These are phyloP conservation scores for Sphaerulina populicola DNA, from an alignment of 2,329 filamentous ascomycete genomes.

Conservation along the genomic window DNA sequence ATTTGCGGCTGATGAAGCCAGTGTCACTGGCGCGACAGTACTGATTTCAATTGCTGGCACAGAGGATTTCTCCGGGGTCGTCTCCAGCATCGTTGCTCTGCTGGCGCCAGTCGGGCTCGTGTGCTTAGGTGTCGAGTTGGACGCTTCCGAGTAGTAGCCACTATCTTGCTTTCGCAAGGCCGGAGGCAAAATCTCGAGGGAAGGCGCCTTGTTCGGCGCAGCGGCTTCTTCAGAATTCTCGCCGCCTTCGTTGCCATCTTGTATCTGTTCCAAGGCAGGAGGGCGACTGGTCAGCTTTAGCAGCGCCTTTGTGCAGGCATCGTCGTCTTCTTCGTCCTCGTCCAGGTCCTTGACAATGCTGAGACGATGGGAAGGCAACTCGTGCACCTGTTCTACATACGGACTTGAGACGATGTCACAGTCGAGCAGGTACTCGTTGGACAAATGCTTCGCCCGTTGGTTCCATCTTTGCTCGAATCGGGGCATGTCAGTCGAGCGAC, in stretches of 20 bases:
- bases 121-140: slow-evolving; percentile 4
- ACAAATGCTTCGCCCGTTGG: slow-evolving; percentile 22
- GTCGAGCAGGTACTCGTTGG: slow-evolving; percentile 22
- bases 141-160: slow-evolving; percentile 31
- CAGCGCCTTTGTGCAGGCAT: slow-evolving; percentile 24
- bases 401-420: slow-evolving; percentile 23
- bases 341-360: slow-evolving; percentile 26
- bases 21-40: not conserved
- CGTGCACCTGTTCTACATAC: slow-evolving; percentile 11
- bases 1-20: not conserved
- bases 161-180: slow-evolving; percentile 27
- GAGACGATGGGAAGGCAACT: slow-evolving; percentile 20
- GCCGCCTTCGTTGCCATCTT: not conserved
- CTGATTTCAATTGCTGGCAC: not conserved
- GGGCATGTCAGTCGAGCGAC: slow-evolving; percentile 7
- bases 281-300: slow-evolving; percentile 14
- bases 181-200: slow-evolving; percentile 1
- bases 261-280: not conserved
- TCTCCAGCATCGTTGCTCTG: not conserved
- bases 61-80: slow-evolving; percentile 4
- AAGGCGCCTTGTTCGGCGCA: not conserved
- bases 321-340: slow-evolving; percentile 6
- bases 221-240: slow-evolving; percentile 7
- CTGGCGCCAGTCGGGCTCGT: not conserved
- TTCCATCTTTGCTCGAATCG: slow-evolving; percentile 21